phyloP scores from a whole-genome alignment of 78 protist genomes.

The Diacronema lutheri region DNA sequence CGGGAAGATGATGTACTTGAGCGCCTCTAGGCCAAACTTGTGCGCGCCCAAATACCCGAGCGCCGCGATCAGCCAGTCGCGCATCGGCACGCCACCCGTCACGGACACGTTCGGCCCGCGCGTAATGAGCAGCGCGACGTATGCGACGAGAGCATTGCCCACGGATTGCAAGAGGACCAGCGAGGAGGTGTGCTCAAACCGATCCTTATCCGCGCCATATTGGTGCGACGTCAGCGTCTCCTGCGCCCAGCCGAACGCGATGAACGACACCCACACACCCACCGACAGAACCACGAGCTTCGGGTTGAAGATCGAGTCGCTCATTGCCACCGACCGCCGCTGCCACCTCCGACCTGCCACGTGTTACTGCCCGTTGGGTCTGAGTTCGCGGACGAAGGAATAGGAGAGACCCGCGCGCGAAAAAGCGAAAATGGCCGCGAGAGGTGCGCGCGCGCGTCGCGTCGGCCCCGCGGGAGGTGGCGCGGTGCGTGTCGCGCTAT shows the following conservation, averaged over 20 bases:
- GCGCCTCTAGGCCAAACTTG: slow-evolving; percentile 9
- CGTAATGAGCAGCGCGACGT: neutral
- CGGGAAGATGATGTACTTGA: slow-evolving; percentile 29
- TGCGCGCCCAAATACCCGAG: neutral
- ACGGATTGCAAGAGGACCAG: neutral
- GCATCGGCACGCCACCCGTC: neutral
- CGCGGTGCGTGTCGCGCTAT: too few relatives aligned
- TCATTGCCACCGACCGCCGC: too few relatives aligned
- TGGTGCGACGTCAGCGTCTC: neutral
- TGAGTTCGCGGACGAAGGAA: too few relatives aligned
- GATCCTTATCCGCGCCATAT: neutral
- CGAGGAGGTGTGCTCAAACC: neutral
- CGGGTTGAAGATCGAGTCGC: neutral
- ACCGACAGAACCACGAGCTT: neutral
- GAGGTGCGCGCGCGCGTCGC: too few relatives aligned
- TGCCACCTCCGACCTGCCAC: too few relatives aligned
- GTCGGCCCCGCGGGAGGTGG: too few relatives aligned
- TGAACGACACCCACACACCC: neutral
- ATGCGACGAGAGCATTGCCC: neutral
- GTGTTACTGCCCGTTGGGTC: too few relatives aligned
- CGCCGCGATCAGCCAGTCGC: neutral
- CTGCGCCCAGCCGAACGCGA: neutral
- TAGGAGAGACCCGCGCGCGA: too few relatives aligned
- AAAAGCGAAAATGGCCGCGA: too few relatives aligned
- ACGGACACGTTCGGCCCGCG: neutral